Evolutionary conservation across 768 basidiomycete genomes (phyloP).

Genomic region (Hemileccinum impolitum): DNA sequence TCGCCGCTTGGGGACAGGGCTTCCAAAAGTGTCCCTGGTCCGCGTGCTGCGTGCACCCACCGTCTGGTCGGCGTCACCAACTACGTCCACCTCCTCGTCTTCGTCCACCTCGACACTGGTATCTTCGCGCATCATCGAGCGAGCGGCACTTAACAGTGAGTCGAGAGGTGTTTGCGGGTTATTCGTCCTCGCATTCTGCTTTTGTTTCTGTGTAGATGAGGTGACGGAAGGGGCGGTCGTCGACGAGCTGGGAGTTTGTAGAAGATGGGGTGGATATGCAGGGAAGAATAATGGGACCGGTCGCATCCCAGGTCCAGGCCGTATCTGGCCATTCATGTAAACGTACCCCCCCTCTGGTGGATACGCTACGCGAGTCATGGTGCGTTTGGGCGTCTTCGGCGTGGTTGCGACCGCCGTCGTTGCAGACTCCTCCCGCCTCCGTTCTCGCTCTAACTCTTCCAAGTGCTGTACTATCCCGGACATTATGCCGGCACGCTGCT

Average conservation of each 20-base stretch:
- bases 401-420: constrained; percentile 18
- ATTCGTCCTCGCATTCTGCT: constrained; percentile 13
- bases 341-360: constrained; percentile 25
- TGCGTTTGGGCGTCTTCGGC: constrained; percentile 30
- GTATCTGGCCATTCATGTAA: constrained; percentile 28
- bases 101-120: constrained; percentile 29
- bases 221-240: constrained; percentile 26
- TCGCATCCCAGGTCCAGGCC: constrained; percentile 25
- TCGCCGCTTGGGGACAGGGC: constrained; percentile 40
- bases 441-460: constrained; percentile 32
- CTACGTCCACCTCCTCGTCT: constrained; percentile 26
- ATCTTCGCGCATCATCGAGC: constrained; percentile 49
- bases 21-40: constrained; percentile 24
- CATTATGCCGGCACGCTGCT: constrained; percentile 53
- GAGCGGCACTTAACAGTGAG: constrained; percentile 58
- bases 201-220: constrained; percentile 21
- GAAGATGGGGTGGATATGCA: constrained; percentile 25
- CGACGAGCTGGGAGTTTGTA: constrained; percentile 32
- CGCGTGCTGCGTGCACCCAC: constrained; percentile 30
- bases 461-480: constrained; percentile 45
- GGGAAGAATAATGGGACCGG: constrained; percentile 31
- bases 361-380: constrained; percentile 26
- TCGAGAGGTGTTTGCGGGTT: constrained; percentile 50
- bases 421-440: constrained; percentile 23
- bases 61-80: constrained; percentile 17